These are phyloP conservation scores for thale cress (Arabidopsis thaliana) DNA, from an alignment of 345 rosid species.

Conservation along the genomic window DNA sequence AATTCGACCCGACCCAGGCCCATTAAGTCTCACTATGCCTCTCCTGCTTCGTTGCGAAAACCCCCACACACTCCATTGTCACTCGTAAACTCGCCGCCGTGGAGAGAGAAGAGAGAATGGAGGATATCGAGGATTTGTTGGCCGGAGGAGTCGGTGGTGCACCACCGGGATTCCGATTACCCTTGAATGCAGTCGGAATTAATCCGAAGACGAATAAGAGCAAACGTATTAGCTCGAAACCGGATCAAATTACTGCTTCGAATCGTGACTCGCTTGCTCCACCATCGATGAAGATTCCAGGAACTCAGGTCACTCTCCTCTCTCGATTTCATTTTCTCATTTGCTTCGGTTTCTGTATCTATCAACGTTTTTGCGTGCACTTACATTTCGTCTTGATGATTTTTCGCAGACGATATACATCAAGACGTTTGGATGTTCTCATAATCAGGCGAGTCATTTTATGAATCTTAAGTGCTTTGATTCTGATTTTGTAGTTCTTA, in stretches of 20 bases:
- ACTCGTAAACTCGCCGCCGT: conserved; percentile 37
- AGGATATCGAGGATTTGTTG: conserved; percentile 86
- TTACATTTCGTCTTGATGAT: background rate
- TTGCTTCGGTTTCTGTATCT: background rate
- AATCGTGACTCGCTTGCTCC: conserved; percentile 44
- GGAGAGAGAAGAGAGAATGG: conserved; percentile 52
- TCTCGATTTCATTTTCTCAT: background rate
- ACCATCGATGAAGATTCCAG: conserved; percentile 62
- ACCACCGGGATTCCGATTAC: conserved; percentile 77
- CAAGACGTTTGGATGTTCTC: conserved; percentile 97
- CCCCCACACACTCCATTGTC: conserved; percentile 16
- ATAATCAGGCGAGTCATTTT: conserved; percentile 70
- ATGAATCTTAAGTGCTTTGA: background rate
- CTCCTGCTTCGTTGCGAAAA: background rate
- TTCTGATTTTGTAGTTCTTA: background rate
- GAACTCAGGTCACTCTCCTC: conserved; percentile 66
- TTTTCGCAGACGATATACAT: conserved; percentile 69
- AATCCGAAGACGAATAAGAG: conserved; percentile 55
- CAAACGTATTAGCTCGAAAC: conserved; percentile 41
- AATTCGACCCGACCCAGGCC: background rate
- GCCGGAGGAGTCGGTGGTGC: conserved; percentile 59
- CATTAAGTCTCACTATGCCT: conserved; percentile 1
- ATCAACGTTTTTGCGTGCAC: background rate
- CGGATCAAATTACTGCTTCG: conserved; percentile 41
- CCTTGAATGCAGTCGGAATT: conserved; percentile 62